These are phyloP conservation scores for Aaosphaeria pasadenensis DNA, from an alignment of 2,329 filamentous ascomycete genomes.

Conservation along the genomic window DNA sequence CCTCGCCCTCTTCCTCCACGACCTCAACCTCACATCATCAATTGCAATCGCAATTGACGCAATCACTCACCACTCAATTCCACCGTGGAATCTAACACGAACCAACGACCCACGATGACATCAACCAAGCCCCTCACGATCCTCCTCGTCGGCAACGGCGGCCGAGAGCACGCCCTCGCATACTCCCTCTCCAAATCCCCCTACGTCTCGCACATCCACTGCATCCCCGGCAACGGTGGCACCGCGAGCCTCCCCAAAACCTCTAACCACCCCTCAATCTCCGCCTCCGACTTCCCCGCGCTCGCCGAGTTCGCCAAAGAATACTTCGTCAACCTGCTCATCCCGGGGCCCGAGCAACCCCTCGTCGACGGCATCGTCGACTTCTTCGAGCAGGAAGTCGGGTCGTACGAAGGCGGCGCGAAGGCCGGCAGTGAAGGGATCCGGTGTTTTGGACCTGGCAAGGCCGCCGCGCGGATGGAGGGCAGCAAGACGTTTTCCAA, in stretches of 20 bases:
- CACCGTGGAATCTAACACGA: no score
- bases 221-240: slow-evolving; percentile 79
- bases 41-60: no score
- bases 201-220: slow-evolving; percentile 69
- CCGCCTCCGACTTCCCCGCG: slow-evolving; percentile 71
- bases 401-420: slow-evolving; percentile 1
- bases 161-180: slow-evolving; percentile 88
- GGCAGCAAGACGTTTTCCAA: slow-evolving; percentile 97
- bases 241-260: slow-evolving; percentile 64
- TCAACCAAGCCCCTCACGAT: slow-evolving; percentile 36
- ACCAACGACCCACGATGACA: no score
- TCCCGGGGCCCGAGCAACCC: slow-evolving; percentile 91
- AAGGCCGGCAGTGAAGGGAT: slow-evolving; percentile 45
- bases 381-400: slow-evolving; percentile 64
- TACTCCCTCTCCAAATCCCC: slow-evolving; percentile 90
- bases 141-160: slow-evolving; percentile 88
- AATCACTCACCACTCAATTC: no score
- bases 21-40: no score
- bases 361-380: slow-evolving; percentile 86
- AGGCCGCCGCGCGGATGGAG: slow-evolving; percentile 84
- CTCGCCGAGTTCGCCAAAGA: slow-evolving; percentile 73
- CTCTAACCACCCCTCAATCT: slow-evolving; percentile 67
- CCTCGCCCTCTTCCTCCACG: no score
- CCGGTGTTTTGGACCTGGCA: slow-evolving; percentile 79
- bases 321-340: slow-evolving; percentile 74